A percentile compares a stretch with the other conserved stretches of the same genome.
These are phyloP conservation scores for Chalciporus piperatoides DNA, from an alignment of 1,284 basidiomycete species.

Conservation along the genomic window DNA sequence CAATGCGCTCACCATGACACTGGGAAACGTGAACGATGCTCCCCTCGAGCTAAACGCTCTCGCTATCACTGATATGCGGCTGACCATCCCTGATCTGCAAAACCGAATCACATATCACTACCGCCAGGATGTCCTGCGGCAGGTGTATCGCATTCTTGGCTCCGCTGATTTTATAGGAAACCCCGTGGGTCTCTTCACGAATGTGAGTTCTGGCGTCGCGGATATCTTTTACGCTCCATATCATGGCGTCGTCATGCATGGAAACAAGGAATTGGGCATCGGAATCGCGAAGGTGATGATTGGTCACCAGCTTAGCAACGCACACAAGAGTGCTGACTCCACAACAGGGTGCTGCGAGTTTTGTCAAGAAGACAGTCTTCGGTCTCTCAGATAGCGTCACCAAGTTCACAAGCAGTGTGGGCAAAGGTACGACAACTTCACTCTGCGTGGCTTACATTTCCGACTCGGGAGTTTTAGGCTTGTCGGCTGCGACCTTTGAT, in stretches of 20 bases:
- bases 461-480: conserved; percentile 45
- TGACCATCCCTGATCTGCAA: conserved; percentile 83
- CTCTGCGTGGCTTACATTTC: not conserved
- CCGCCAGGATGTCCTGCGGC: conserved; percentile 88
- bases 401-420: conserved; percentile 95
- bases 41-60: conserved; percentile 95
- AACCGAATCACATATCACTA: conserved; percentile 91
- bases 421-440: conserved; percentile 66
- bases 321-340: conserved; percentile 10
- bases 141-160: conserved; percentile 94
- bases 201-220: conserved; percentile 97
- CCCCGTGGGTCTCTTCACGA: conserved; percentile 96
- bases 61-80: conserved; percentile 91
- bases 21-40: conserved; percentile 97
- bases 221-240: conserved; percentile 99
- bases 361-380: conserved; percentile 99
- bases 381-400: conserved; percentile 95
- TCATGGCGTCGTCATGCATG: conserved; percentile 96
- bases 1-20: conserved; percentile 94
- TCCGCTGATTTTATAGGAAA: conserved; percentile 94
- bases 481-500: conserved; percentile 96
- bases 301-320: conserved; percentile 1
- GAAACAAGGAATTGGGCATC: conserved; percentile 92
- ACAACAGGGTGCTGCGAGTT: conserved; percentile 87
- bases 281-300: conserved; percentile 86